Base-by-base conservation (phyloP, 2,329 filamentous ascomycete species). In the Epichloe glyceriae region DNA sequence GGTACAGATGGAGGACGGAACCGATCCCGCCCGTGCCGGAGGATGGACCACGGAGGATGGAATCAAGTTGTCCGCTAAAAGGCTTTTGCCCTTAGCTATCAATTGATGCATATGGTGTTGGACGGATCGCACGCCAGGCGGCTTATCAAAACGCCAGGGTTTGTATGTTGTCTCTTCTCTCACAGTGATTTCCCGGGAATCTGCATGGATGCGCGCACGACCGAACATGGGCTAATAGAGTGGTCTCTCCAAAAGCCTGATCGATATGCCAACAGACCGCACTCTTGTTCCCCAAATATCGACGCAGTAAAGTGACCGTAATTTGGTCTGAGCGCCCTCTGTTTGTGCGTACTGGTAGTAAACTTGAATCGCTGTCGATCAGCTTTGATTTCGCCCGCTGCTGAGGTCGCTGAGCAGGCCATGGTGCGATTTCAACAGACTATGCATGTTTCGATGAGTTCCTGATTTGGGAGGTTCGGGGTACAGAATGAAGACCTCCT, bases 101-200 rank as follows among this genome's bases (percentile, higher is more conserved):
- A n/a, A 39, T 34, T 41, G 20, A 38, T 46, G 20, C 38, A 19
- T 33, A 20, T 34, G 14, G 14, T 41, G 30, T 43, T 47, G 34
- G 45, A 44, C 46, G 20, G 37, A 35, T 40, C 42, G 48, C 34
- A 17, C 45, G 41, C 35, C 22, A 11, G 33, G 33, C 37, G 49
- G 42, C 35, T 42, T 40, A 30, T 41, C 19, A 44, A 35, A 22
- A n/a, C 3, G 40, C 22, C 26, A 19, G 30, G 20, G 34, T 33
- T 46, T 46, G 33, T 42, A 50, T 57, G 58, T 62, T 63, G 56
- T 57, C 61, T 63, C 61, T 63, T 62, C 55, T 54, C 59, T 62
- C 10, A 4, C 59, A 42, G 51, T 46, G 54, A 55, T 55, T 42
- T 20, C 44, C 47, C 38, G 35, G 52, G 49, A 54, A 61, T 56